Conservation (phyloP, 2,329 filamentous ascomycete species). For the Colletotrichum theobromicola region DNA sequence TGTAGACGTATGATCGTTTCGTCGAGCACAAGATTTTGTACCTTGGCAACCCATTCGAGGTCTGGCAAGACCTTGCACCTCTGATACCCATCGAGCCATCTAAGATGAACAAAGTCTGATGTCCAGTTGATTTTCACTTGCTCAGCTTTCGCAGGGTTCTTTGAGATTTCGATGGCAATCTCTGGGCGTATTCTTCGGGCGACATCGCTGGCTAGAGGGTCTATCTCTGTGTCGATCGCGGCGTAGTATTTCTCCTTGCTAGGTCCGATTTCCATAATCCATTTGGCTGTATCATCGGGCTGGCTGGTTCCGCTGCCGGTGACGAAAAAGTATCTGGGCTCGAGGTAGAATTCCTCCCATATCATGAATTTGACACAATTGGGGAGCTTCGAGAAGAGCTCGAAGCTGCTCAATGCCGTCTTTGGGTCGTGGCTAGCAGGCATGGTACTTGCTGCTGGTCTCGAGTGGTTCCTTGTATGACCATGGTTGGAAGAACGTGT, state of each 20-base stretch:
- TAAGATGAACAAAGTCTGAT: rapidly evolving
- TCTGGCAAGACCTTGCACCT: not conserved
- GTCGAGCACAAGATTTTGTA: not conserved
- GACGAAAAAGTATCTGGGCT: not conserved
- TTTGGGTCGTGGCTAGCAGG: not conserved
- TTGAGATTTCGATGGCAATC: not conserved
- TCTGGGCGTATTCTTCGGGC: rapidly evolving
- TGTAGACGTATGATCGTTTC: rapidly evolving
- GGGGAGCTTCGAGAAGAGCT: not conserved
- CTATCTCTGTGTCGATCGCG: not conserved
- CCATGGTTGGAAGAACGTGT: not conserved
- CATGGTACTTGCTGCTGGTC: not conserved
- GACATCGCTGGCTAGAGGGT: not conserved
- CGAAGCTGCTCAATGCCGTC: not conserved
- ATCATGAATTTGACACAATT: not conserved
- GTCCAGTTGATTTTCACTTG: not conserved
- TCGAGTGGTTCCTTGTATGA: not conserved
- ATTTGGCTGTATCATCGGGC: rapidly evolving
- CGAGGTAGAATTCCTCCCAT: not conserved
- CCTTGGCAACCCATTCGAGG: not conserved
- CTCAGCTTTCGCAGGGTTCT: not conserved
- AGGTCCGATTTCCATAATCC: not conserved
- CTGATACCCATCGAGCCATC: rapidly evolving
- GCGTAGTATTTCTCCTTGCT: not conserved
- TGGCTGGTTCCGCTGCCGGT: too few relatives aligned